Conservation (phyloP, 2,329 filamentous ascomycete genomes). For the Curvularia spicifera region DNA sequence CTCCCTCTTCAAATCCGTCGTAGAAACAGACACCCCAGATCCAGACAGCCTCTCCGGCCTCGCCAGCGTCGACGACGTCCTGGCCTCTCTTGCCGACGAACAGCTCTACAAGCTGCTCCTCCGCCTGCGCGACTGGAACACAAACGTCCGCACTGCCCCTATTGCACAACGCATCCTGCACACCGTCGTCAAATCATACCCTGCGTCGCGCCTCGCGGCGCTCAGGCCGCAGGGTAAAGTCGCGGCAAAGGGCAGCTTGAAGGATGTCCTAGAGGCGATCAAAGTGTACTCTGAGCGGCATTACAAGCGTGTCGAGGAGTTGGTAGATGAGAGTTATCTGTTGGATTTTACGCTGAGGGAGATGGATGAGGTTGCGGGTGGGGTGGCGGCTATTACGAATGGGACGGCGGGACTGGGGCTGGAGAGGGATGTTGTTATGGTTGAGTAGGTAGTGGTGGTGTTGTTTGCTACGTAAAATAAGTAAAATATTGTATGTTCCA, state of each 20-base stretch:
- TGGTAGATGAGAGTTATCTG: constrained; percentile 92
- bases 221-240: constrained; percentile 56
- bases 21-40: constrained; percentile 67
- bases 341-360: constrained; percentile 91
- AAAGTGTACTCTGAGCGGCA: constrained; percentile 91
- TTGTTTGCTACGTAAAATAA: not conserved
- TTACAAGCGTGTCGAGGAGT: constrained; percentile 85
- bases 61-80: constrained; percentile 77
- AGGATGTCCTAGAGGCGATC: constrained; percentile 86
- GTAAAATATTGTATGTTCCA: not conserved
- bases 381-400: constrained; percentile 23
- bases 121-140: constrained; percentile 94
- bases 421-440: constrained; percentile 42
- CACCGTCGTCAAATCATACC: constrained; percentile 80
- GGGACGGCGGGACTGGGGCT: constrained; percentile 30
- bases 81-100: constrained; percentile 78
- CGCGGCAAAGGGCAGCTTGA: constrained; percentile 58
- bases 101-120: constrained; percentile 85
- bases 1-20: constrained; percentile 79
- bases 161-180: constrained; percentile 86
- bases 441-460: constrained; percentile 26
- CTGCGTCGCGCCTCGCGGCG: constrained; percentile 75
- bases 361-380: constrained; percentile 74
- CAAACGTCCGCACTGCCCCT: constrained; percentile 83
- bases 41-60: constrained; percentile 68